Base-by-base conservation (phyloP, 192 early-diverging fungal genomes). In the Backusella parvicylindrica region DNA sequence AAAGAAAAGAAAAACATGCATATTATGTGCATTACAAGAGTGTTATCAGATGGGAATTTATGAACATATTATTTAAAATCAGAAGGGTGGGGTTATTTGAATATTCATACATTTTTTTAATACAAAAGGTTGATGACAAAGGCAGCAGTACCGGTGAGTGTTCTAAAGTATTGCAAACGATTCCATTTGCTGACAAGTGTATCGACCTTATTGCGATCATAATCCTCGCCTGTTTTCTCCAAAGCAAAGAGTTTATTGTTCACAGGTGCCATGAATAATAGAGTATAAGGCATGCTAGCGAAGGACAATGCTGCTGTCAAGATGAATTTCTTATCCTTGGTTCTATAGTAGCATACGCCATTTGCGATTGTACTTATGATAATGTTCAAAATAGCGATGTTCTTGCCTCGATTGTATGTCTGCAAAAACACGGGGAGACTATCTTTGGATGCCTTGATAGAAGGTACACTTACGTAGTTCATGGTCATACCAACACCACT, bases 231-330 rank as follows among this genome's bases (percentile, higher is more conserved):
- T 37, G 7, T n/a, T 13, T 60, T 60, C 1, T 53, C 70, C 70
- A 72, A 6, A 21, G 70, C 70, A 56, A 72, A 72, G 12, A 72
- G 26, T 28, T 72, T 6, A 23, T 72, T 60, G 35, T 72, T 72
- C 18, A 72, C 53, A 5, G 70, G 70, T 23, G 43, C 53, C 21
- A 72, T 72, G 21, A 53, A 72, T 3, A 72, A 26, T 7, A 72
- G 0, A 53, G 70, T 72, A 8, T 13, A 72, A 36, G 70, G 70
- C 13, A 36, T 13, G 28, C 68, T 70, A 9, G 40, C n/a, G 18
- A 47, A 70, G 9, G 40, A 30, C 49, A 72, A 60, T 11, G 28
- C 70, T 26, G 70, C 50, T 26, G 50, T 18, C n/a, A 50, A 37
- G 8, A 72, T 21, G 16, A 36, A 72, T 21, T 60, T 50, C 2